Base-by-base conservation (phyloP, 192 early-diverging fungal genomes). In the Coemansia furcata region DNA sequence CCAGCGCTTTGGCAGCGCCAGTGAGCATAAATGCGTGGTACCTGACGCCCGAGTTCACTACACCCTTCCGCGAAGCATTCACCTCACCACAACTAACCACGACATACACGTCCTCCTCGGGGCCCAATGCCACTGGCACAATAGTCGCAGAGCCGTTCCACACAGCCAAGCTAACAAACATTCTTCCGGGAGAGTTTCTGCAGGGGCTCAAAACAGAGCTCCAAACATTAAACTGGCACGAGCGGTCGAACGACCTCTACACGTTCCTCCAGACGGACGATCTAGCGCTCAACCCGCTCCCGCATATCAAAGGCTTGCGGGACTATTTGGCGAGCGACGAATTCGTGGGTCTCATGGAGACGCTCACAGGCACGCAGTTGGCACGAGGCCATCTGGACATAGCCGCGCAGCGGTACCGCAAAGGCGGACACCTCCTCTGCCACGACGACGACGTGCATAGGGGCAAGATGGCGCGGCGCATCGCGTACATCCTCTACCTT, bases 371-470 rank as follows among this genome's bases (percentile, higher is more conserved):
- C 12, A 80, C 87, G 29, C 78, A 84, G 50, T 70, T 91, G 7
- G 78, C 85, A n/a, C 83, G 83, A 0, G 81, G 79, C 1, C 82
- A 85, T 8, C 77, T 87, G 11, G 90, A 91, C 69, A 68, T 91
- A 43, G 89, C 89, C 6, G 88, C 88, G 0, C 89, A 91, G 59
- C 75, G 87, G 57, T 91, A 91, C 69, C 81, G 83, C 40, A 69
- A 77, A 32, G 85, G 84, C 6, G 84, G 86, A 50, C 88, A 90
- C 44, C 57, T 91, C 23, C 73, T 90, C 9, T 91, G 90, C 65
- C 90, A 91, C 59, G 90, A 91, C 55, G 90, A 91, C 52, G 90
- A 91, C 67, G 89, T 91, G 50, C 85, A 86, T 57, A 83, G 83
- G 29, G 88, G 84, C 44, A 83, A 84, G 50, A 29, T 70, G 55